Base-by-base conservation (phyloP, 129 eudicot genomes). In the Cynara cardunculus region DNA sequence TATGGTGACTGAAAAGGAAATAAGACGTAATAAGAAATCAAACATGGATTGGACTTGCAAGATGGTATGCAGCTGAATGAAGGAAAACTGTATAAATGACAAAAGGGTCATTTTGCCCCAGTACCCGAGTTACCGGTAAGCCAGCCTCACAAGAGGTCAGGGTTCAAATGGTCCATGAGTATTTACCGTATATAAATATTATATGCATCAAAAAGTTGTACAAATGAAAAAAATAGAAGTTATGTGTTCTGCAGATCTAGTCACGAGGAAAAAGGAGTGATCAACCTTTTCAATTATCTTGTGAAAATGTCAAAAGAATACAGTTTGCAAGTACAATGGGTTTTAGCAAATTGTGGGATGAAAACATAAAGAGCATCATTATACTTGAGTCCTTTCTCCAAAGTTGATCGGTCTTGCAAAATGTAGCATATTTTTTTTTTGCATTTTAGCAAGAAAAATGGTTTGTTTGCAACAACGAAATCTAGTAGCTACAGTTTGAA, bases 1-100 rank as follows among this genome's bases (percentile, higher is more conserved):
- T 75, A 80, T 94, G 98, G 78, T 94, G 97, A 37, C 97, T 91
- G 89, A 69, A 66, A 75, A 84, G 70, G 11, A n/a, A 37, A 37
- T 31, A 69, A 7, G 28, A 75, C n/a, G 24, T 19, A 18, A 49
- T 4, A 49, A 16, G 22, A 49, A 49, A 26, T 46, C 46, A 4
- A 26, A 21, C 26, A 64, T 31, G 30, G 21, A 49, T 49, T 6
- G 24, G 19, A 49, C 1, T 49, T 16, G 62, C 46, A 39, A 39
- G 46, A 39, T 28, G 31, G 31, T 28, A 28, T 28, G 31, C 31
- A 28, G 31, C 31, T 1, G 3, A 28, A 28, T 28, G 31, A 28
- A 28, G 31, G 3, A 28, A 28, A 28, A 1, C 9, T 39, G 13
- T 2, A 39, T 39, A 8, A 39, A 39, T 39, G 46, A 39, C 46